Percentiles rank a stretch among this genome's conserved stretches.
phyloP scores from a whole-genome alignment of 1,284 basidiomycete genomes.

The Lentinula novae-zelandiae region DNA sequence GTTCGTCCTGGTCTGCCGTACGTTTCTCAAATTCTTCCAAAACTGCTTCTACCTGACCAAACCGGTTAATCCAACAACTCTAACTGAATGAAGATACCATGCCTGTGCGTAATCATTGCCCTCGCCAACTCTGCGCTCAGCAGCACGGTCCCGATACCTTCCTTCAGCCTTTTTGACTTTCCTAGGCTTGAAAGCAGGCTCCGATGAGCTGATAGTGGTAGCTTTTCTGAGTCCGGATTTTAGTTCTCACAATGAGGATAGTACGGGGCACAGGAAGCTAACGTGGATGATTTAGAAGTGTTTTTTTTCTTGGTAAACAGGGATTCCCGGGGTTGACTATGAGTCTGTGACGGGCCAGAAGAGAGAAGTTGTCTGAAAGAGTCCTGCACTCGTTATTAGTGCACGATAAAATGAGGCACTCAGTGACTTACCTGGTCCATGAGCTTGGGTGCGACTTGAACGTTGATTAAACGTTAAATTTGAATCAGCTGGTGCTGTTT shows the following conservation, averaged over 20 bases:
- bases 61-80: background rate
- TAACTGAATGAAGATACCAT: constrained; percentile 15
- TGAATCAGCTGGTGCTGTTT: no score
- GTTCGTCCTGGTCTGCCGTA: constrained; percentile 53
- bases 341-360: constrained; percentile 6
- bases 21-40: constrained; percentile 77
- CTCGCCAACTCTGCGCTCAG: constrained; percentile 59
- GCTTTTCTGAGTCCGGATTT: constrained; percentile 18
- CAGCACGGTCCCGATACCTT: constrained; percentile 67
- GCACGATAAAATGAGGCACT: background rate
- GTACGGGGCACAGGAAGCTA: background rate
- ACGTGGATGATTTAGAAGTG: constrained; percentile 3
- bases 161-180: constrained; percentile 62
- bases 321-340: constrained; percentile 7
- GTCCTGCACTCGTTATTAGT: constrained; percentile 8
- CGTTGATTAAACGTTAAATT: background rate
- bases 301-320: constrained; percentile 3
- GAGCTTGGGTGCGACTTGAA: background rate
- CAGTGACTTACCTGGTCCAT: constrained; percentile 13
- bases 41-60: constrained; percentile 67
- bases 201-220: constrained; percentile 32
- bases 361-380: constrained; percentile 13
- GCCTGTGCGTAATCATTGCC: constrained; percentile 71
- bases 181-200: constrained; percentile 70
- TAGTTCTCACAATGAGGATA: background rate